Evolutionary conservation across 129 eudicot species (phyloP).

Genomic region (Flaveria trinervia): DNA sequence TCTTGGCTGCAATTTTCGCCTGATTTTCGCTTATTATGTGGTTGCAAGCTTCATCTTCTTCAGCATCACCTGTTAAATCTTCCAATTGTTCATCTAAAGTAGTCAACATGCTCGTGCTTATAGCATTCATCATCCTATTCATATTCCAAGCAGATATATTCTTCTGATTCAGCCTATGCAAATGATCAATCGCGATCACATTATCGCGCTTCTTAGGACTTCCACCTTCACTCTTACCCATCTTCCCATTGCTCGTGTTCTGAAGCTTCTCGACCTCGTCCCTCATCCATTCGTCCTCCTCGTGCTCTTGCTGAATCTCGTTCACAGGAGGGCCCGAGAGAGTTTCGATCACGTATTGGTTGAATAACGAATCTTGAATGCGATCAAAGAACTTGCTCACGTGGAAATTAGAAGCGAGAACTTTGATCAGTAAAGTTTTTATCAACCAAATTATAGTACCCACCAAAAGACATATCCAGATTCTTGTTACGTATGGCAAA

Average conservation of each 20-base stretch:
- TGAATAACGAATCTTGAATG: conserved; percentile 59
- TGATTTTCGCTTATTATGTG: conserved; percentile 65
- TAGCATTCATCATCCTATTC: conserved; percentile 68
- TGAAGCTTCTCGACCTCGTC: conserved; percentile 48
- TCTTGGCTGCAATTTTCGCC: conserved; percentile 80
- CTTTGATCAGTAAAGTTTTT: conserved; percentile 50
- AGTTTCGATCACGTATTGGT: conserved; percentile 55
- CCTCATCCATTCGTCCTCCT: conserved; percentile 43
- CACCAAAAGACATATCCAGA: conserved; percentile 54
- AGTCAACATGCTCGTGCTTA: conserved; percentile 55
- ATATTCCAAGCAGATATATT: conserved; percentile 87
- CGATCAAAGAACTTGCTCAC: conserved; percentile 60
- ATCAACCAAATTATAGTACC: conserved; percentile 57
- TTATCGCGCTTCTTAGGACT: conserved; percentile 40
- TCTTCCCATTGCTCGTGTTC: conserved; percentile 23
- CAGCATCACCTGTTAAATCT: conserved; percentile 33
- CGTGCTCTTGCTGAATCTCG: conserved; percentile 40
- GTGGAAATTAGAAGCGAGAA: conserved; percentile 55
- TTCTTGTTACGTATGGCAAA: conserved; percentile 42
- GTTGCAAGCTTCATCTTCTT: conserved; percentile 54
- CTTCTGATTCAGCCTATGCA: conserved; percentile 69
- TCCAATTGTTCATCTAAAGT: conserved; percentile 62
- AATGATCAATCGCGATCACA: conserved; percentile 59
- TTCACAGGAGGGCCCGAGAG: conserved; percentile 40
- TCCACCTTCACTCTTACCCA: conserved; percentile 8